A percentile compares a stretch with the other conserved stretches of the same genome.
Conservation (phyloP, 257 asterid genomes). For the Lantana camara region DNA sequence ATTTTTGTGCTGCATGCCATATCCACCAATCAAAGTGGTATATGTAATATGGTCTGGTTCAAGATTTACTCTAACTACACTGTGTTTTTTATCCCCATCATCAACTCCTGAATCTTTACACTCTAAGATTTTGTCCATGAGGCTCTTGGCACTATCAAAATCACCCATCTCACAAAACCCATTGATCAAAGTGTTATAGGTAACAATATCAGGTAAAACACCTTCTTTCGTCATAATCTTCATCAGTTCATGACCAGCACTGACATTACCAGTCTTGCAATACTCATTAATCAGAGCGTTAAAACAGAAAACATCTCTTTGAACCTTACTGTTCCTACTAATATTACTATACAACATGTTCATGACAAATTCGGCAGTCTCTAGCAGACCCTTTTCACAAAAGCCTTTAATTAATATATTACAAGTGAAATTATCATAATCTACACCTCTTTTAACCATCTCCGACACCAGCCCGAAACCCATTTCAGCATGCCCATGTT, state of each 20-base stretch:
- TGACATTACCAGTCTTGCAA: conserved; percentile 58
- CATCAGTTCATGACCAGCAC: conserved; percentile 51
- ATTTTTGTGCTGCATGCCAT: conserved; percentile 38
- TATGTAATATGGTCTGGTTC: conserved; percentile 55
- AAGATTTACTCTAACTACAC: conserved; percentile 29
- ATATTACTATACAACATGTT: conserved; percentile 48
- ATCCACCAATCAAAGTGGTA: conserved; percentile 53
- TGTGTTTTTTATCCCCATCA: conserved; percentile 26
- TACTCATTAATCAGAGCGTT: conserved; percentile 70
- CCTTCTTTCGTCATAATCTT: conserved; percentile 59
- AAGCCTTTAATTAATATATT: conserved; percentile 80
- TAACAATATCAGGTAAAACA: conserved; percentile 58
- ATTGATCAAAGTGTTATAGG: conserved; percentile 74
- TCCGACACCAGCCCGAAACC: conserved; percentile 80
- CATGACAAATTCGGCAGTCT: conserved; percentile 58
- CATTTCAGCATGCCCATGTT: conserved; percentile 49
- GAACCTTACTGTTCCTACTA: conserved; percentile 22
- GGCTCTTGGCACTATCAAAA: conserved; percentile 65
- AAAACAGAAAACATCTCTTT: conserved; percentile 63
- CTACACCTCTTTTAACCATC: conserved; percentile 64
- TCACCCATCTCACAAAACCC: conserved; percentile 70
- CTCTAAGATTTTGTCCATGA: conserved; percentile 57
- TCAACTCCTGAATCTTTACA: conserved; percentile 16
- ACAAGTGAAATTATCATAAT: conserved; percentile 61
- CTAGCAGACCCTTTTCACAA: conserved; percentile 70